Conservation (phyloP, 106 monocot genomes). For the Apostasia shenzhenica region DNA sequence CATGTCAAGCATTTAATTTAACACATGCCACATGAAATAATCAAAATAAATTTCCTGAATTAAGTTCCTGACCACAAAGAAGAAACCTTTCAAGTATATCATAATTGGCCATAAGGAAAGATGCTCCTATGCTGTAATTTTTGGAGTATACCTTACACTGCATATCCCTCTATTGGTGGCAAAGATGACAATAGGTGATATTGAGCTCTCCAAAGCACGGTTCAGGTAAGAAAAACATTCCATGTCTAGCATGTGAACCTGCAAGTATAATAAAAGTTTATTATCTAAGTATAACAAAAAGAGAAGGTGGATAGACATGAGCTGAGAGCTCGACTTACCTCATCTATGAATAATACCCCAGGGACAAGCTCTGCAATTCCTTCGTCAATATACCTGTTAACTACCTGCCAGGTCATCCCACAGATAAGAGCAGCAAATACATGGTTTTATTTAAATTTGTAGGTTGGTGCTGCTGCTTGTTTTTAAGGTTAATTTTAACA, state of each 20-base stretch:
- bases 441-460: too few species aligned
- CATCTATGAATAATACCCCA: conserved; percentile 96
- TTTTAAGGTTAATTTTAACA: too few species aligned
- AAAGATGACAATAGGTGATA: conserved; percentile 94
- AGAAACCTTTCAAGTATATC: too few species aligned
- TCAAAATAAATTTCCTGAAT: too few species aligned
- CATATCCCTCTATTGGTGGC: conserved; percentile 99
- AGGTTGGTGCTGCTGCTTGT: too few species aligned
- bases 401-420: conserved; percentile 46
- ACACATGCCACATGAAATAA: too few species aligned
- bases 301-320: not conserved
- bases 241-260: conserved; percentile 99
- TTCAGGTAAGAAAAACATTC: conserved; percentile 98
- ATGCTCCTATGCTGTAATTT: too few species aligned
- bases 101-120: too few species aligned
- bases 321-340: conserved; percentile 27
- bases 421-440: not conserved
- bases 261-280: conserved; percentile 7
- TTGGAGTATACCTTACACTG: conserved; percentile 63
- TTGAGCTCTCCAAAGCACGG: conserved; percentile 91
- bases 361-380: conserved; percentile 96
- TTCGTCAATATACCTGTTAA: conserved; percentile 96
- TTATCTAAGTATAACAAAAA: not conserved
- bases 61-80: too few species aligned
- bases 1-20: too few species aligned